phyloP scores from a whole-genome alignment of 2,329 filamentous ascomycete species.

The Curvularia eragrostidis region DNA sequence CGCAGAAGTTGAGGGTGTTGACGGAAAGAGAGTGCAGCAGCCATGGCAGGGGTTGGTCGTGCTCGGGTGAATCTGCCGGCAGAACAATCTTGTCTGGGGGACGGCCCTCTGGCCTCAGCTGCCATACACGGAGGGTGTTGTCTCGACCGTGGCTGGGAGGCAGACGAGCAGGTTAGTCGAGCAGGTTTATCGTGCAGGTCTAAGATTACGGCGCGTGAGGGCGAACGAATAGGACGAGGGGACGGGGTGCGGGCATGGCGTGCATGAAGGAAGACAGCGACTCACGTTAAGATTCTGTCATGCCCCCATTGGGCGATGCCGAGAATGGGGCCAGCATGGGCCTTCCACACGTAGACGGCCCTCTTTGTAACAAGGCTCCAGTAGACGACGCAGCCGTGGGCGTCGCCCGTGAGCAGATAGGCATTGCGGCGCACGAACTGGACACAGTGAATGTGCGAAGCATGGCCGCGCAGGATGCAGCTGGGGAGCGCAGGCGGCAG shows the following conservation, averaged over 20 bases:
- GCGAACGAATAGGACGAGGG: not conserved
- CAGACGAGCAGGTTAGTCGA: constrained; percentile 4
- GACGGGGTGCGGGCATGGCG: not conserved
- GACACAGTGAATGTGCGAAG: constrained; percentile 77
- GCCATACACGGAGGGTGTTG: constrained; percentile 85
- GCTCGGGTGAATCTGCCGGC: constrained; percentile 68
- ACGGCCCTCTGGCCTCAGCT: constrained; percentile 56
- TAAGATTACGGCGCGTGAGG: too few species aligned
- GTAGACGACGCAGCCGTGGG: constrained; percentile 84
- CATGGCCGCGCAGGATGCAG: constrained; percentile 85
- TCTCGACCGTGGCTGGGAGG: constrained; percentile 81
- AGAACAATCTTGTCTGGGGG: constrained; percentile 67
- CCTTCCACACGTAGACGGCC: constrained; percentile 82
- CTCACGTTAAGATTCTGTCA: constrained; percentile 84
- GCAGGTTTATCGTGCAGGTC: too few species aligned
- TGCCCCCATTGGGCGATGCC: constrained; percentile 73
- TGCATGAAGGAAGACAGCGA: constrained; percentile 27
- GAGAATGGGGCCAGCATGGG: constrained; percentile 79
- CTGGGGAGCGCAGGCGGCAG: constrained; percentile 62
- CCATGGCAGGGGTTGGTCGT: constrained; percentile 72
- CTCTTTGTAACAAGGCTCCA: constrained; percentile 87
- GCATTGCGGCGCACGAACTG: constrained; percentile 75
- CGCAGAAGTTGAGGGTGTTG: constrained; percentile 95
- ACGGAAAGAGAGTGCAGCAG: constrained; percentile 83
- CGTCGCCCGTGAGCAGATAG: constrained; percentile 84